Percentiles rank a stretch among this genome's conserved stretches.
Evolutionary conservation across 768 basidiomycete species (phyloP).

Genomic region (Pulveroboletus ravenelii): DNA sequence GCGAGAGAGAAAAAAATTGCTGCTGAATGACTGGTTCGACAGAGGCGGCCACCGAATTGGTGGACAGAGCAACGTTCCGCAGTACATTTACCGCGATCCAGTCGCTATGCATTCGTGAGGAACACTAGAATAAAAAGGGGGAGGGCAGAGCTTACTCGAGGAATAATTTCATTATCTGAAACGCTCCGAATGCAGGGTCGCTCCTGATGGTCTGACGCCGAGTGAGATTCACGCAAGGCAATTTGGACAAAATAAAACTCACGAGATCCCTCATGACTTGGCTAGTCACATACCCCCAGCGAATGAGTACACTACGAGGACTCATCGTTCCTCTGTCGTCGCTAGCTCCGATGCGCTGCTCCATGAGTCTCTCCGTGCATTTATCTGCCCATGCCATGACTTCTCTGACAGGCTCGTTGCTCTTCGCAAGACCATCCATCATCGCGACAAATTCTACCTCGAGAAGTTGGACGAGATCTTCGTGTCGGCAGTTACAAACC

Average conservation of each 20-base stretch:
- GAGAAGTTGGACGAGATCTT: conserved; percentile 78
- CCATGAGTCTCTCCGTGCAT: conserved; percentile 82
- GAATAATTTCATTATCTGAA: conserved; percentile 89
- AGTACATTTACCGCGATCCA: conserved; percentile 91
- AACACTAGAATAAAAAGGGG: conserved; percentile 7
- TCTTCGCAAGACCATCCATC: conserved; percentile 68
- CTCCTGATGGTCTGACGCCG: conserved; percentile 75
- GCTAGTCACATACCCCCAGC: conserved; percentile 91
- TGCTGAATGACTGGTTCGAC: conserved; percentile 91
- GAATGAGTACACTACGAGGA: conserved; percentile 80
- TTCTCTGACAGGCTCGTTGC: conserved; percentile 74
- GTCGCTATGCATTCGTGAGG: conserved; percentile 49
- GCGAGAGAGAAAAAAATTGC: conserved; percentile 79
- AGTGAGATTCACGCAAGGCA: neutral
- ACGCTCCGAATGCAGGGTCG: conserved; percentile 88
- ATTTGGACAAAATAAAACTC: conserved; percentile 26
- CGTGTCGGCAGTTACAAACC: conserved; percentile 89
- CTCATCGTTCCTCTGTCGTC: conserved; percentile 82
- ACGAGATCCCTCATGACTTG: conserved; percentile 91
- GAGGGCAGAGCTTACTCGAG: conserved; percentile 59
- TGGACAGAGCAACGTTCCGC: conserved; percentile 80
- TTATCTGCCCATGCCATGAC: conserved; percentile 92
- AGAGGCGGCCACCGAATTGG: conserved; percentile 87
- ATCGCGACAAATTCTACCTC: conserved; percentile 81
- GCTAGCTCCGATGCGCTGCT: conserved; percentile 50